Base-by-base conservation (phyloP, 2,329 filamentous ascomycete genomes). In the Lachnellula subtilissima region DNA sequence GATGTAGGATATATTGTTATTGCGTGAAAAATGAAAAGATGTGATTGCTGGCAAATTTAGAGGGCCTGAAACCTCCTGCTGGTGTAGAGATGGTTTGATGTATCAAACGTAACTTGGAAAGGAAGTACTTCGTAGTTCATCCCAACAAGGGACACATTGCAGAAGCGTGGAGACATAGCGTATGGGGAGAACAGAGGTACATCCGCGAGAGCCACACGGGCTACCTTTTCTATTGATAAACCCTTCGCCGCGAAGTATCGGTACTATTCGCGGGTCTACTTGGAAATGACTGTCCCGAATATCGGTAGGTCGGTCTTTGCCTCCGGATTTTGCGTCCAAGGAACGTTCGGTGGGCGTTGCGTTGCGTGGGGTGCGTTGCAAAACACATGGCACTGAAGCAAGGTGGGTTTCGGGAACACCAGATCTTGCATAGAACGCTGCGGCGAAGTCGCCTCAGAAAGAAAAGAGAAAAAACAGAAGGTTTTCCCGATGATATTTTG, bases 361-460 rank as follows among this genome's bases (percentile, higher is more conserved):
- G 35, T 50, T 12, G 37, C 35, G 48, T 22, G 48, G 37, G 48
- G 17, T 32, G 22, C 9, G 48, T 39, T 39, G 17, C 9, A 25
- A 19, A 15, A 28, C 17, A 7, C 17, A 11, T 17, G 19, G 35
- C 22, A 36, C 14, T 39, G 36, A 45, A 45, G 37, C 35, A n/a
- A 37, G 35, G 32, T 22, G 35, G 17, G 35, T 22, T 22, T 39
- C 48, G 37, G 48, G 48, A 17, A 50, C 36, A 40, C n/a, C 14
- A 40, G 48, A 50, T 50, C 48, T 50, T 50, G 48, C 48, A 50
- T 50, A 36, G 47, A 36, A 28, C n/a, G 35, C 42, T 45, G 35
- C 35, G 12, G 48, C 48, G 22, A 40, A 39, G 23, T 23, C 7
- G 25, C 37, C 48, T 40, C n/a, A 48, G n/a, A n/a, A 19, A 1